Percentiles rank a stretch among this genome's conserved stretches.
Conservation (phyloP, 179 eudicot species). For the Nepenthes alata region DNA sequence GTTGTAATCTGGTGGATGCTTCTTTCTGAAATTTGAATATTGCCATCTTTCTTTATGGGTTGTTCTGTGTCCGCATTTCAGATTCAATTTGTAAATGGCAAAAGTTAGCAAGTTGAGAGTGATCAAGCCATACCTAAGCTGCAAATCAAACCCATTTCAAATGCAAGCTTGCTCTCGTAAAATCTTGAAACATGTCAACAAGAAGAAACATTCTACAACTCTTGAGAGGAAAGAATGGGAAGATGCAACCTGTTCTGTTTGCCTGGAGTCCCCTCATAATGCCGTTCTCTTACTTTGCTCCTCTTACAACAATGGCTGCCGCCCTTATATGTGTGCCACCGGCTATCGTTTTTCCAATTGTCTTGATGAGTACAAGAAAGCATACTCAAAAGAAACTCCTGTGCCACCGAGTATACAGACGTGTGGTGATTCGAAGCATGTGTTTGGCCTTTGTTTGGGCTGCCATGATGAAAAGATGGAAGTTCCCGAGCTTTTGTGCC, state of each 20-base stretch:
- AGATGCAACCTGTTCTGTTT: constrained; percentile 61
- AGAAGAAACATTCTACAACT: constrained; percentile 19
- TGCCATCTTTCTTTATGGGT: constrained; percentile 5
- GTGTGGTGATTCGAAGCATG: constrained; percentile 1
- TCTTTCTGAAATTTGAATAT: background rate
- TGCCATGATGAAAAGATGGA: constrained; percentile 19
- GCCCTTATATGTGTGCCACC: constrained; percentile 84
- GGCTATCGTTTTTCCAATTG: constrained; percentile 63
- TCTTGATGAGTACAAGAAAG: constrained; percentile 61
- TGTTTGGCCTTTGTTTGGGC: constrained; percentile 11
- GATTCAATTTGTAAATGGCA: constrained; percentile 37
- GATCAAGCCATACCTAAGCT: constrained; percentile 21
- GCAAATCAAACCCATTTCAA: constrained; percentile 17
- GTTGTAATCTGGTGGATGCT: too few species aligned
- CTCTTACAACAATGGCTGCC: constrained; percentile 70
- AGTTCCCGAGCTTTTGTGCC: constrained; percentile 43
- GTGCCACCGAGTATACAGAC: constrained; percentile 1
- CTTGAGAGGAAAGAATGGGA: constrained; percentile 66
- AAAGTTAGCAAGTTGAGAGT: constrained; percentile 43
- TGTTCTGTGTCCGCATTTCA: constrained; percentile 9
- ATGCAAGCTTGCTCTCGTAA: constrained; percentile 33
- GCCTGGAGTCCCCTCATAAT: constrained; percentile 76
- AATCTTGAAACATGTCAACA: constrained; percentile 20
- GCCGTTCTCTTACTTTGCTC: constrained; percentile 73
- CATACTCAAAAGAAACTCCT: constrained; percentile 36